Evolutionary conservation across 306 rosid species (phyloP).

Genomic region (Vachellia collinsii): DNA sequence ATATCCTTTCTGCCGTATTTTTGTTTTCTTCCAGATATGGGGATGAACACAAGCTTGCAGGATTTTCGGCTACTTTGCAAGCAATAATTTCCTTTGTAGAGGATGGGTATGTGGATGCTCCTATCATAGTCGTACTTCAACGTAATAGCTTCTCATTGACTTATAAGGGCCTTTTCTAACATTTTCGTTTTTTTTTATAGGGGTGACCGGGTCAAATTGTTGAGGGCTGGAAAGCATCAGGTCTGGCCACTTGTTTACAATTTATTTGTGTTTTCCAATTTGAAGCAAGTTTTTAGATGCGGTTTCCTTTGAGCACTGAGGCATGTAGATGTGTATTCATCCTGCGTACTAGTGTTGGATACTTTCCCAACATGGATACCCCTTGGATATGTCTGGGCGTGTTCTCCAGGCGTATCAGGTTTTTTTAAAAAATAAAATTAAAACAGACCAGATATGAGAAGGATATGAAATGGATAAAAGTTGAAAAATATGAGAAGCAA

Average conservation of each 20-base stretch:
- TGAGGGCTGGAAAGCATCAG: slow-evolving; percentile 97
- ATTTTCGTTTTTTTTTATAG: slow-evolving; percentile 49
- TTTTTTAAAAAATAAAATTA: neutral
- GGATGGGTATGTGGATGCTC: slow-evolving; percentile 64
- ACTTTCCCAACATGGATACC: neutral
- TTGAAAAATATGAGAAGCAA: neutral
- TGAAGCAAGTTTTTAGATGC: neutral
- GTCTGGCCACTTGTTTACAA: slow-evolving; percentile 44
- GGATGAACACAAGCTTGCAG: slow-evolving; percentile 95
- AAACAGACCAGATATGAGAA: neutral
- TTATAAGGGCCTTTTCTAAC: slow-evolving; percentile 12
- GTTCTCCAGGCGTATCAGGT: neutral
- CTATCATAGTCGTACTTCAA: slow-evolving; percentile 20
- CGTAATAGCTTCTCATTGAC: neutral
- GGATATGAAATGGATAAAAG: neutral
- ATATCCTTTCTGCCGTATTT: slow-evolving; percentile 6
- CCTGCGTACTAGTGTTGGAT: neutral
- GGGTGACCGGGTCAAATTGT: slow-evolving; percentile 79
- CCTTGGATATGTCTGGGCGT: neutral
- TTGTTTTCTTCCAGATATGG: slow-evolving; percentile 63
- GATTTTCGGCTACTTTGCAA: slow-evolving; percentile 96
- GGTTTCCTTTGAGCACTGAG: neutral
- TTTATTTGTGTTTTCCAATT: slow-evolving; percentile 17
- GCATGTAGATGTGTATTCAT: neutral
- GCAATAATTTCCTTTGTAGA: slow-evolving; percentile 92